Evolutionary conservation across 768 basidiomycete species (phyloP), one percentile per base, ranked within the genome.

Genomic region (Dioszegia crocea): DNA sequence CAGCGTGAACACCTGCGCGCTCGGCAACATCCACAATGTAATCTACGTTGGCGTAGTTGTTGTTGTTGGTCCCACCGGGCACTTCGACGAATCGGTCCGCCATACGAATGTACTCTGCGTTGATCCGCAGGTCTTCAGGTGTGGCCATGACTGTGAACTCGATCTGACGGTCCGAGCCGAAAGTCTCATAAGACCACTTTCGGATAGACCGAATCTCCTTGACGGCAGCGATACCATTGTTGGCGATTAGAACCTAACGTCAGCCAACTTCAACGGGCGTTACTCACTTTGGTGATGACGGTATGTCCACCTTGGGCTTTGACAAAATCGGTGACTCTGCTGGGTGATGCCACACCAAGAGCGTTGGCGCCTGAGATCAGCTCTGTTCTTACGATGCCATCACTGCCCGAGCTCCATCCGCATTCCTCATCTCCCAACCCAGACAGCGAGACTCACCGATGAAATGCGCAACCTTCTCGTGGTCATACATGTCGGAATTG

Each of bases 101-200:
- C 96, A 99, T 99, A 62, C 96, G 88, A 77, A 99, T 99, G 79
- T 99, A 99, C 73, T 99, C 96, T 30, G 96, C 96, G 71, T 99
- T 99, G 77, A 97, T 93, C 78, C 76, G 73, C 60, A 98, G 81
- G 80, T 97, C 94, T 76, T 99, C 96, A 23, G 96, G 96, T 12
- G 96, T 99, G 50, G 96, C 92, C 96, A 99, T 98, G 60, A 98
- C 96, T 38, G 92, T 94, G 82, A 99, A 98, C 77, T 99, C 93
- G 79, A 99, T 83, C 55, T 88, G 89, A 66, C 91, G 87, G 75
- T 99, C 96, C 55, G 85, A 86, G 60, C 96, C 96, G 78, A 99
- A 99, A 0, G 93, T 92, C 80, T 98, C 96, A 80, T 98, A 99
- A 72, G 90, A 92, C 96, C 96, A 99, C 85, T 98, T 94, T 57